Conservation (phyloP, 2,329 filamentous ascomycete genomes). For the Talaromyces funiculosus region DNA sequence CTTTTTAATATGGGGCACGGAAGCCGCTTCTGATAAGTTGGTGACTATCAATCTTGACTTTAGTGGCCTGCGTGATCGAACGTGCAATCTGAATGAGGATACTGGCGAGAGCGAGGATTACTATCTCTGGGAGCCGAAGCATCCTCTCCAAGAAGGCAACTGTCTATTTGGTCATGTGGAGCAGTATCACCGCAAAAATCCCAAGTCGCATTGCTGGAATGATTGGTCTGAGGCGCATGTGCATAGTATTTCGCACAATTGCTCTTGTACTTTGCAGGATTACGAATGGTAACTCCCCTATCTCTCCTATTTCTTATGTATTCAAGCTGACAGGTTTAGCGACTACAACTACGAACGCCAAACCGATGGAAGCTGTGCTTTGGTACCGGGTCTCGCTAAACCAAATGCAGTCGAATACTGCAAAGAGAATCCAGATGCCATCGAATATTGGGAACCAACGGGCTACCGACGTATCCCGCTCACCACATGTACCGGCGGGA, state of each 20-base stretch:
- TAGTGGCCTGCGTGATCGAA: constrained; percentile 65
- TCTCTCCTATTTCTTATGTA: background rate
- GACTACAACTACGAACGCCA: constrained; percentile 90
- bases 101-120: constrained; percentile 62
- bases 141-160: constrained; percentile 69
- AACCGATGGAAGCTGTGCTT: constrained; percentile 66
- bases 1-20: constrained; percentile 79
- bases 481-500: constrained; percentile 75
- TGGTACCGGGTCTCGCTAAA: constrained; percentile 68
- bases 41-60: constrained; percentile 86
- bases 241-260: constrained; percentile 67
- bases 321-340: constrained; percentile 40
- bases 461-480: constrained; percentile 87
- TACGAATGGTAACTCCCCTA: constrained; percentile 73
- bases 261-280: constrained; percentile 75
- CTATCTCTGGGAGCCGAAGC: constrained; percentile 77
- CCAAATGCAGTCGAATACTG: constrained; percentile 56
- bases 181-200: constrained; percentile 84
- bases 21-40: constrained; percentile 44
- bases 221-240: constrained; percentile 64
- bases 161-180: constrained; percentile 91
- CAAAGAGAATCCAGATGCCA: constrained; percentile 57
- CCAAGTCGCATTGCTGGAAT: constrained; percentile 75
- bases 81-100: constrained; percentile 63
- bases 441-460: constrained; percentile 76